Evolutionary conservation across 352 stramenopile genomes (phyloP).

Genomic region (Globisporangium irregulare): DNA sequence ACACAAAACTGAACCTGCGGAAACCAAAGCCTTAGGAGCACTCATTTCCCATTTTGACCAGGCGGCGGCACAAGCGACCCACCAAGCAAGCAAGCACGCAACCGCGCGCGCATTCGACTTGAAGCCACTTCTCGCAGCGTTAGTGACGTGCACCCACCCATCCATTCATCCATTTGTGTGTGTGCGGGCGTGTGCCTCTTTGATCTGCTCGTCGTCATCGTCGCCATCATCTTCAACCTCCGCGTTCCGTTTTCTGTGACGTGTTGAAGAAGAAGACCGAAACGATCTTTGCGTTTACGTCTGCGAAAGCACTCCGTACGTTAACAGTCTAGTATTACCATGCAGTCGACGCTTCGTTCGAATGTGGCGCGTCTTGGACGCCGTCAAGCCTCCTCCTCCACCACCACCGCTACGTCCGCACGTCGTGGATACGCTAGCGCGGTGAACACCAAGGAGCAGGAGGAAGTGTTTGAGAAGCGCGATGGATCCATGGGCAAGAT

Average conservation of each 20-base stretch:
- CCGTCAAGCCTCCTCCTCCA: not conserved
- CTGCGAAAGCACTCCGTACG: not conserved
- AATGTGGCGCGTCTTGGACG: constrained; percentile 4
- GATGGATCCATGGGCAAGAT: constrained; percentile 69
- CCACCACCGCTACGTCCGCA: not conserved
- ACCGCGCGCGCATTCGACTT: not conserved
- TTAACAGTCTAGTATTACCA: constrained; percentile 3
- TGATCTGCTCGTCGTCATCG: not conserved
- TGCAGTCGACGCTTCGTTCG: constrained; percentile 15
- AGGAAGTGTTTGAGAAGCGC: constrained; percentile 47
- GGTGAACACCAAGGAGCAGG: constrained; percentile 19
- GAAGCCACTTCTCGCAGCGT: not conserved
- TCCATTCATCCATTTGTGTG: not conserved
- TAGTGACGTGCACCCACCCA: not conserved
- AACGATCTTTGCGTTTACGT: not conserved
- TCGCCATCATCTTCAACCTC: not conserved
- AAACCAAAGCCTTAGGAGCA: not conserved
- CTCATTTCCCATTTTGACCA: constrained; percentile 13
- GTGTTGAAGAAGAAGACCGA: constrained; percentile 2
- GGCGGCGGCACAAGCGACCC: constrained; percentile 7
- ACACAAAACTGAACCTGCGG: not conserved
- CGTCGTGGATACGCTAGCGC: constrained; percentile 23
- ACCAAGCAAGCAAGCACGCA: not conserved
- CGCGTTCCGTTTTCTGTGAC: not conserved
- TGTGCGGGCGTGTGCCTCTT: not conserved